phyloP scores from a whole-genome alignment of 2,329 filamentous ascomycete species.

The Mycosphaerella arachidis region DNA sequence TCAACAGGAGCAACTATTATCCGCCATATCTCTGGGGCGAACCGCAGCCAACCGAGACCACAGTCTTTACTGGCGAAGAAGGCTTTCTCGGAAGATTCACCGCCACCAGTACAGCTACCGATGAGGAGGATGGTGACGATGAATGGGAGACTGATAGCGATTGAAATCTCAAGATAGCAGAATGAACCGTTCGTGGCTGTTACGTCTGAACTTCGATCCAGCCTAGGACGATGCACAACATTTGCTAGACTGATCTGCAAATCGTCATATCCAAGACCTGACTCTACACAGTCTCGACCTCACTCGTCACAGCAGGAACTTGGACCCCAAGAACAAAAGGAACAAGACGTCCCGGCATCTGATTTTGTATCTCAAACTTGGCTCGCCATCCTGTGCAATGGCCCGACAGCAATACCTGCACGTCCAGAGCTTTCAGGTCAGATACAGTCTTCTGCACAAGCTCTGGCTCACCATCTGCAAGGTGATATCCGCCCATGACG shows the following conservation, averaged over 20 bases:
- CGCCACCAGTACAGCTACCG: background rate
- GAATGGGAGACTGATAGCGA: conserved; percentile 6
- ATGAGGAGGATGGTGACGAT: conserved; percentile 4
- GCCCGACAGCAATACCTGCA: conserved; percentile 22
- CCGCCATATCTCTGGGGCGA: conserved; percentile 23
- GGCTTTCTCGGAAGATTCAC: conserved; percentile 4
- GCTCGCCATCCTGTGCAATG: conserved; percentile 30
- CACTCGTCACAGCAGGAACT: conserved; percentile 14
- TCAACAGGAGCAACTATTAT: conserved; percentile 13
- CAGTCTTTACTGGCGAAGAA: background rate
- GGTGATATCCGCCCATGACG: conserved; percentile 30
- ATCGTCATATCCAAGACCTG: too few relatives aligned
- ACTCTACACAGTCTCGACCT: too few relatives aligned
- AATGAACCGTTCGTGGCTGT: too few relatives aligned
- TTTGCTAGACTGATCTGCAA: too few relatives aligned
- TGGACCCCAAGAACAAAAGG: conserved; percentile 27
- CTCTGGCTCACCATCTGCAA: conserved; percentile 25
- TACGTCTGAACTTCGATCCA: too few relatives aligned
- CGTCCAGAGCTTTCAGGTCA: conserved; percentile 23
- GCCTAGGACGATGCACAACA: too few relatives aligned
- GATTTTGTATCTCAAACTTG: conserved; percentile 26
- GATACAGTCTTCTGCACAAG: conserved; percentile 19
- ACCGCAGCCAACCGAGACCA: conserved; percentile 7
- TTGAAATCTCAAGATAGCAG: background rate
- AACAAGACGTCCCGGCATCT: conserved; percentile 26